Evolutionary conservation across 345 rosid genomes (phyloP).

Genomic region (Populus pruinosa): DNA sequence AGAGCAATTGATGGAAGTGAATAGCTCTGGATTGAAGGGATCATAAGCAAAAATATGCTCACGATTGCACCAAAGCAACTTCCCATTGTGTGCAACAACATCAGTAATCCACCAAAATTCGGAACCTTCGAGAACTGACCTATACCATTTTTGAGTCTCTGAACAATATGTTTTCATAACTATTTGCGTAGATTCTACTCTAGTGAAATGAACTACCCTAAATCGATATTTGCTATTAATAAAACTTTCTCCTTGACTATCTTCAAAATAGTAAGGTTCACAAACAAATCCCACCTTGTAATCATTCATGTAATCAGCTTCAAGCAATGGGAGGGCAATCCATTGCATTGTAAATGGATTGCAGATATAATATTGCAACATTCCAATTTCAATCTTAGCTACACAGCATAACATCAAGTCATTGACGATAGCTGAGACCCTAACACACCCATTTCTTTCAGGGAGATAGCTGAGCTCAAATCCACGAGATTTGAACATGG

Average conservation of each 20-base stretch:
- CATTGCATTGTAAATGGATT: neutral
- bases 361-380: neutral
- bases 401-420: neutral
- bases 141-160: neutral
- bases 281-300: neutral
- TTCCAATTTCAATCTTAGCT: no score
- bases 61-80: neutral
- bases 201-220: neutral
- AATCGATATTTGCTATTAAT: neutral
- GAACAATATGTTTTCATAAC: neutral
- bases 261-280: neutral
- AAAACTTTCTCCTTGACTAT: neutral
- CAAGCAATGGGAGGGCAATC: neutral
- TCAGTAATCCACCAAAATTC: neutral
- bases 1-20: neutral
- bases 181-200: neutral
- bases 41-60: neutral
- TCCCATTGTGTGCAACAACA: neutral
- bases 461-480: neutral
- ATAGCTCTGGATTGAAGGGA: neutral
- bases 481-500: neutral
- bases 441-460: neutral
- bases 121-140: neutral
- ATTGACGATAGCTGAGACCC: neutral
- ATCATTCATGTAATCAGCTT: neutral